These are phyloP conservation scores for Trifolium repens DNA, from an alignment of 306 rosid species.

Conservation along the genomic window DNA sequence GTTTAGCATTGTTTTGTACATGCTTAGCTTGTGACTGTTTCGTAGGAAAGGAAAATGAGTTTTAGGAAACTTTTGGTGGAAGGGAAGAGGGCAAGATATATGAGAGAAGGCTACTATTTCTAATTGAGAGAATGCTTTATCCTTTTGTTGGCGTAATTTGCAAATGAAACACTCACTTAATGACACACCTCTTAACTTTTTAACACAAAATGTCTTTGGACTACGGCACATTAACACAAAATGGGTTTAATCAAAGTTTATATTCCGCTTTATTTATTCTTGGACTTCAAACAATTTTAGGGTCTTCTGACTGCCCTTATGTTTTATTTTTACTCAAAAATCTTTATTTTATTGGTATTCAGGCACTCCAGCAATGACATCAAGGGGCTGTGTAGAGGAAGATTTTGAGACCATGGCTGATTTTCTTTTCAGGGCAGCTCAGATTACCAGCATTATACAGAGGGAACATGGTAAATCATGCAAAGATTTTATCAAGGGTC, in stretches of 20 bases:
- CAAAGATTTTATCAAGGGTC: conserved; percentile 66
- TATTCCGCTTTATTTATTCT: not conserved
- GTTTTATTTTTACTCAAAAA: conserved; percentile 5
- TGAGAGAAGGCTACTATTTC: not conserved
- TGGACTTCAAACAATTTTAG: conserved; percentile 20
- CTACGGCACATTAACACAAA: not conserved
- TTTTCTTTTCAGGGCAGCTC: conserved; percentile 73
- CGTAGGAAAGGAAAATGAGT: not conserved
- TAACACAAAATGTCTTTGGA: not conserved
- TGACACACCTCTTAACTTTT: not conserved
- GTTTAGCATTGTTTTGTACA: not conserved
- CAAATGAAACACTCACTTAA: not conserved
- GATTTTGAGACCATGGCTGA: conserved; percentile 82
- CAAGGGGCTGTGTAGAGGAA: conserved; percentile 82
- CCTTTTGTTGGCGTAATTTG: not conserved
- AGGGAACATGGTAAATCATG: conserved; percentile 67
- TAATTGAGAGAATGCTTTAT: not conserved
- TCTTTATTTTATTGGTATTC: conserved; percentile 27
- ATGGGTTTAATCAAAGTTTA: not conserved
- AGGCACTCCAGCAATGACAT: conserved; percentile 96
- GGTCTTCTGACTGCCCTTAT: conserved; percentile 6
- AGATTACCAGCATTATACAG: conserved; percentile 62
- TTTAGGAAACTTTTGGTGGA: not conserved
- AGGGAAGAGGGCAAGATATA: not conserved
- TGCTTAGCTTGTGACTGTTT: not conserved